These are phyloP conservation scores for Cardamine occulta DNA, from an alignment of 345 rosid genomes.

Conservation along the genomic window DNA sequence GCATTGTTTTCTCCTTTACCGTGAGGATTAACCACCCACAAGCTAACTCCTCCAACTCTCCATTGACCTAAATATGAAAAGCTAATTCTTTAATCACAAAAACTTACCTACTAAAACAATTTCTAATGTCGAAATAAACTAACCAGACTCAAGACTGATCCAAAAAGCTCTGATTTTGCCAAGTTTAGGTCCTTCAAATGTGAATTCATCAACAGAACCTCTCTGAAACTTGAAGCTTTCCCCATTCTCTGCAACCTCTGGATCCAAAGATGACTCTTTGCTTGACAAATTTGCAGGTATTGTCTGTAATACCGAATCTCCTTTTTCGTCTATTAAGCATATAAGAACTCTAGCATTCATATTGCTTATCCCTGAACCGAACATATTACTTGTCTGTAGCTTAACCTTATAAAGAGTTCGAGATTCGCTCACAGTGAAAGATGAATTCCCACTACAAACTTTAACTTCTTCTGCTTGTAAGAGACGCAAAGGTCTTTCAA, in stretches of 20 bases:
- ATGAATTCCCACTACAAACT: constrained; percentile 41
- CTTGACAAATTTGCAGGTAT: constrained; percentile 54
- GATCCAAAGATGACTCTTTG: constrained; percentile 46
- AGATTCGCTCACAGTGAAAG: constrained; percentile 38
- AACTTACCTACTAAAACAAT: background rate
- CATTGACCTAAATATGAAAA: constrained; percentile 73
- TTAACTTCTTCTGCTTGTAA: constrained; percentile 59
- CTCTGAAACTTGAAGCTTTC: constrained; percentile 64
- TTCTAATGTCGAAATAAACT: constrained; percentile 27
- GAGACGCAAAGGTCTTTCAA: constrained; percentile 70
- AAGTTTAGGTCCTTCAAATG: constrained; percentile 62
- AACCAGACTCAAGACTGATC: constrained; percentile 85
- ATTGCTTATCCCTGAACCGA: constrained; percentile 69
- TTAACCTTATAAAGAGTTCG: constrained; percentile 62
- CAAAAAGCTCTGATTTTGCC: constrained; percentile 70
- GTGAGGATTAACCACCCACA: constrained; percentile 44
- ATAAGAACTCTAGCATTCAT: constrained; percentile 65
- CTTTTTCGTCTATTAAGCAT: constrained; percentile 69
- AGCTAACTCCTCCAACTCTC: constrained; percentile 68
- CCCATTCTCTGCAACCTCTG: constrained; percentile 38
- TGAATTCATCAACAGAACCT: constrained; percentile 75
- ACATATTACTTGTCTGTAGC: constrained; percentile 68
- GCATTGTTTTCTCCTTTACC: constrained; percentile 37
- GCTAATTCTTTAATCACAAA: constrained; percentile 1
- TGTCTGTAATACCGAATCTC: constrained; percentile 70